Conservation (phyloP, 2,329 filamentous ascomycete genomes). For the Calonectria hongkongensis region DNA sequence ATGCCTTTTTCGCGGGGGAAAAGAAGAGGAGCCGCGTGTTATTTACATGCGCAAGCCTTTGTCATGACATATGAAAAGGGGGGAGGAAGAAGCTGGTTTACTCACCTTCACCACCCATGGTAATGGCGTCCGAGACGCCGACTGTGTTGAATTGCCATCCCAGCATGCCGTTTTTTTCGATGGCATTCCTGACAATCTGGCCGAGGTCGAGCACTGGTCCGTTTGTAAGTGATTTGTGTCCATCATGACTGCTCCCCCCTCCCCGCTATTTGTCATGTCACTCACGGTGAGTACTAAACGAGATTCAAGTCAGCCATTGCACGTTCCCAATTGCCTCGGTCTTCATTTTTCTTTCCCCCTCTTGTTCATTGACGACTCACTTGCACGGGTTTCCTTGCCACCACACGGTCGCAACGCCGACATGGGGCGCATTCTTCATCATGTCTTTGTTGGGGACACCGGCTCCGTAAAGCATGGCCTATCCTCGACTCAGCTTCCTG, state of each 20-base stretch:
- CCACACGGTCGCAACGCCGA: slow-evolving; percentile 94
- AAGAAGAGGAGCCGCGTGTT: neutral
- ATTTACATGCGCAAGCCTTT: neutral
- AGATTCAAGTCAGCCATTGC: slow-evolving; percentile 37
- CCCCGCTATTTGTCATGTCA: slow-evolving; percentile 46
- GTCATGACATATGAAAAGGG: slow-evolving; percentile 7
- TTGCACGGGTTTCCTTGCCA: slow-evolving; percentile 99
- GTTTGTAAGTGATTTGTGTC: slow-evolving; percentile 43
- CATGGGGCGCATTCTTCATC: slow-evolving; percentile 93
- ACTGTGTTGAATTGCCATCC: slow-evolving; percentile 97
- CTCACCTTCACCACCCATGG: slow-evolving; percentile 93
- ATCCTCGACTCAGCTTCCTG: slow-evolving; percentile 26
- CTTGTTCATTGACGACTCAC: slow-evolving; percentile 68
- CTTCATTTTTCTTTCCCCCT: neutral
- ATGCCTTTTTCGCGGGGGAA: slow-evolving; percentile 77
- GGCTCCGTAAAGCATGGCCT: slow-evolving; percentile 97
- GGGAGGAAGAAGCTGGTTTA: slow-evolving; percentile 9
- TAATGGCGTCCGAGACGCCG: slow-evolving; percentile 92
- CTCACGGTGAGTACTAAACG: slow-evolving; percentile 64
- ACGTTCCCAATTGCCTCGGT: neutral
- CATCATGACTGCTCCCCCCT: slow-evolving; percentile 18
- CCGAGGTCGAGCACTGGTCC: slow-evolving; percentile 86
- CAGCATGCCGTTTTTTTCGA: slow-evolving; percentile 89
- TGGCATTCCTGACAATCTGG: slow-evolving; percentile 88
- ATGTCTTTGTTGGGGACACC: slow-evolving; percentile 88